Percentiles rank a stretch among this genome's conserved stretches.
These are phyloP conservation scores for Camelina sativa DNA, from an alignment of 345 rosid genomes.

Conservation along the genomic window DNA sequence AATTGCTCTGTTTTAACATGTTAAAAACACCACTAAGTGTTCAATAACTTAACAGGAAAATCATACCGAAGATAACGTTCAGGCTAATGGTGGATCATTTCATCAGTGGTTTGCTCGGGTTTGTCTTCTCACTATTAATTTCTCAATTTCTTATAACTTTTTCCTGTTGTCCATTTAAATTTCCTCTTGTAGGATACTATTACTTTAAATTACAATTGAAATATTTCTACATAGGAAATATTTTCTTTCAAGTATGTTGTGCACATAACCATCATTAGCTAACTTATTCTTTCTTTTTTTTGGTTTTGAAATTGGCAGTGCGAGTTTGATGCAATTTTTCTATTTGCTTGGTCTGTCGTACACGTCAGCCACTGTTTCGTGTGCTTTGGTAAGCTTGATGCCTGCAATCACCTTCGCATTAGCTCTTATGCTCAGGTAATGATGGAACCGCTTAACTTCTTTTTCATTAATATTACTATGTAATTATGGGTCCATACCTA, in stretches of 20 bases:
- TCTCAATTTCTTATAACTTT: not conserved
- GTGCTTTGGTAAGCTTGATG: slow-evolving; percentile 60
- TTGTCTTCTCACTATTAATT: slow-evolving; percentile 25
- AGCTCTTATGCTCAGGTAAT: slow-evolving; percentile 59
- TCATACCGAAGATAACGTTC: slow-evolving; percentile 47
- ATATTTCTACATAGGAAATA: not conserved
- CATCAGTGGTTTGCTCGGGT: slow-evolving; percentile 56
- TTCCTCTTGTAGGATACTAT: not conserved
- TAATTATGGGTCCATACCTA: not conserved
- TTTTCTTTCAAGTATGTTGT: not conserved
- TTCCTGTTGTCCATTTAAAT: not conserved
- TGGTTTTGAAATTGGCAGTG: slow-evolving; percentile 41
- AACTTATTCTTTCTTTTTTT: not conserved
- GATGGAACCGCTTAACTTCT: slow-evolving; percentile 28
- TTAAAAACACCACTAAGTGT: not conserved
- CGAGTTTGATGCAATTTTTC: slow-evolving; percentile 52
- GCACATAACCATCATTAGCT: not conserved
- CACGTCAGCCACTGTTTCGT: slow-evolving; percentile 61
- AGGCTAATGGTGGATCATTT: slow-evolving; percentile 47
- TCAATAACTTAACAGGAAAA: slow-evolving; percentile 37
- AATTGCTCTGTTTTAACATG: not conserved
- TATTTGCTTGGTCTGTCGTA: slow-evolving; percentile 58
- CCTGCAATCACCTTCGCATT: slow-evolving; percentile 62
- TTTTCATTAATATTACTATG: not conserved
- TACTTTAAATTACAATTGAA: not conserved